phyloP scores from a whole-genome alignment of 805 yeast genomes.

The Blastobotrys muscicola region DNA sequence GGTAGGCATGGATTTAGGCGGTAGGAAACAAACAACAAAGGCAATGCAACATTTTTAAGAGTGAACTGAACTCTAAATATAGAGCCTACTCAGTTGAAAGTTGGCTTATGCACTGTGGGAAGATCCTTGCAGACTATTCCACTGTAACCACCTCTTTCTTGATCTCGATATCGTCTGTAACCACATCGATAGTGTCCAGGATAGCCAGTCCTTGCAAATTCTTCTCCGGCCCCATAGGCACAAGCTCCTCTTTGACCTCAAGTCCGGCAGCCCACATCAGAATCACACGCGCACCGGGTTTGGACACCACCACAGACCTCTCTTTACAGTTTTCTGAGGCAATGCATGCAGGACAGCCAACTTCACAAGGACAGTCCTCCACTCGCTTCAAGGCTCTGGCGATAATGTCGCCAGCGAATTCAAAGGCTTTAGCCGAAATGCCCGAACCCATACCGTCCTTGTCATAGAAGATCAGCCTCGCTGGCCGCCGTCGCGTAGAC shows the following conservation, averaged over 20 bases:
- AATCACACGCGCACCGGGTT: conserved; percentile 71
- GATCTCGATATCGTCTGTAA: neutral
- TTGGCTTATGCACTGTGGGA: no score
- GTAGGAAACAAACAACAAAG: no score
- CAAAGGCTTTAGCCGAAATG: conserved; percentile 68
- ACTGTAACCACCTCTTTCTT: conserved; percentile 3
- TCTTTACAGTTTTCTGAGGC: conserved; percentile 77
- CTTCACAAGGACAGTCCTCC: conserved; percentile 48
- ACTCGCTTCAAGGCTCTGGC: conserved; percentile 46
- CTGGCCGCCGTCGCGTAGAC: conserved; percentile 69
- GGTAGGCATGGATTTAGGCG: no score
- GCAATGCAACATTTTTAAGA: no score
- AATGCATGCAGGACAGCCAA: conserved; percentile 81
- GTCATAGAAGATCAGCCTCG: conserved; percentile 76
- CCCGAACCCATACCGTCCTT: conserved; percentile 88
- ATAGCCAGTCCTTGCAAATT: conserved; percentile 14
- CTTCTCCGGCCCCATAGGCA: conserved; percentile 29
- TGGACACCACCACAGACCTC: conserved; percentile 71
- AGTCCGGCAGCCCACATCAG: conserved; percentile 52
- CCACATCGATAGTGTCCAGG: conserved; percentile 8
- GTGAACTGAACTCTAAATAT: no score
- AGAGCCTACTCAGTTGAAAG: no score
- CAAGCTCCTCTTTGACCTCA: conserved; percentile 36
- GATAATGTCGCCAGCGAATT: conserved; percentile 59
- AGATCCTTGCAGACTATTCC: no score